Evolutionary conservation across 176 grass and related monocot species (phyloP), one percentile per base, ranked within the genome.

Genomic region (Carex cristatella): DNA sequence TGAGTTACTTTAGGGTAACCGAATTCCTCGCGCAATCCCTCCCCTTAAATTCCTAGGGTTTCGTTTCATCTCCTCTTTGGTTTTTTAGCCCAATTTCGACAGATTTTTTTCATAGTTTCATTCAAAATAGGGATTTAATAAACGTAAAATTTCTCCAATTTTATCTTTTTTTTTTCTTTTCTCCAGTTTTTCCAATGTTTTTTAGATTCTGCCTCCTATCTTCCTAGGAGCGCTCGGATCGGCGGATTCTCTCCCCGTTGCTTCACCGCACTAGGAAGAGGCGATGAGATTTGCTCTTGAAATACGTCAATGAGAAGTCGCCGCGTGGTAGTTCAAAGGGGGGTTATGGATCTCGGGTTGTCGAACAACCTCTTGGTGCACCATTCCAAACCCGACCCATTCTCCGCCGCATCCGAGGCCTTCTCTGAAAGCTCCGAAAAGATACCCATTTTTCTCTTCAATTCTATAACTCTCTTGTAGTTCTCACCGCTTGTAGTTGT

Each of bases 161-260:
- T 38, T 69, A 38, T 15, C 8, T 33, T 9, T 9, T 48, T 48
- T 10, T 49, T 49, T 49, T 49, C 1, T 49, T 49, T 49, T 10
- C 46, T 49, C 46, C 8, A 10, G 46, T 9, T 49, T 49, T 49
- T 10, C 48, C 48, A 10, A 64, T 64, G 61, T 64, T 10, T 64
- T 3, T 27, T 64, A 64, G 61, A 64, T 64, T 30, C 4, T 8
- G 8, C 12, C 33, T 51, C 2, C 1, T 48, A 13, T 74, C n/a
- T 74, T 74, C 69, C 69, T 74, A 74, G 69, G 42, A 19, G 69
- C 69, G 42, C 32, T 73, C 7, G 69, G 69, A 73, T 73, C 69
- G 65, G 65, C 65, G 30, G 31, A 67, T 67, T 67, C 65, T 33
- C 10, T 67, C 19, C 61, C 61, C 61, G 61, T 63, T 63, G 32